phyloP scores from a whole-genome alignment of 177 flowering plant species.

The Vitis hybrid region DNA sequence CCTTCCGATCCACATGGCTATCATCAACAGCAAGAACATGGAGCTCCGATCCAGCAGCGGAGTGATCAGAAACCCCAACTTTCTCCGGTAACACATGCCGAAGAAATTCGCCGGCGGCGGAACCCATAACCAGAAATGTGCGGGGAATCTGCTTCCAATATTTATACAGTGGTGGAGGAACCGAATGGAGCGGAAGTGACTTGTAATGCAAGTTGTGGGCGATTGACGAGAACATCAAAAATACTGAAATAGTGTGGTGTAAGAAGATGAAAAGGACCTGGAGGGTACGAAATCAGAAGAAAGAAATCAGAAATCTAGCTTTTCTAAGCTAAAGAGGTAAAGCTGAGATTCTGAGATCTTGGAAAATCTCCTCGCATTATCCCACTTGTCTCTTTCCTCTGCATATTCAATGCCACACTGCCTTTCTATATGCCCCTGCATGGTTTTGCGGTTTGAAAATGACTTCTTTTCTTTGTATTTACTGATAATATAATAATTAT shows the following conservation, averaged over 20 bases:
- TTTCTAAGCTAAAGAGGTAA: not conserved
- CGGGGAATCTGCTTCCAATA: too few species aligned
- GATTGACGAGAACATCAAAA: too few species aligned
- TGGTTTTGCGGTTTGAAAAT: too few species aligned
- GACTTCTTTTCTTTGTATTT: too few species aligned
- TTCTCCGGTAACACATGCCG: conserved; percentile 14
- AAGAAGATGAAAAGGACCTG: too few species aligned
- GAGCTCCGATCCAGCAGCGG: conserved; percentile 23
- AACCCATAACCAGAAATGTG: conserved; percentile 1
- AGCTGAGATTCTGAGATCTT: conserved; percentile 25
- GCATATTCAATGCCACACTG: not conserved
- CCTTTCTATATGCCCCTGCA: not conserved
- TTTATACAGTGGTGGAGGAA: not conserved
- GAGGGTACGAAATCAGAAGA: too few species aligned
- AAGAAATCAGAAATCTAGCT: too few species aligned
- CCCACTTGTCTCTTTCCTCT: conserved; percentile 1
- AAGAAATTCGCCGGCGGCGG: conserved; percentile 13
- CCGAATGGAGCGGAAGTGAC: not conserved
- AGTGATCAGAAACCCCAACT: conserved; percentile 6
- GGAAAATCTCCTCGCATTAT: conserved; percentile 18
- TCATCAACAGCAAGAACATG: conserved; percentile 80
- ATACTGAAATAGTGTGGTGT: too few species aligned
- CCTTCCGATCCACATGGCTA: conserved; percentile 54
- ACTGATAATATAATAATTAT: too few species aligned
- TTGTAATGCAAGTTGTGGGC: too few species aligned